phyloP scores from a whole-genome alignment of 2,329 filamentous ascomycete genomes.

The Lasiodiplodia sp. region DNA sequence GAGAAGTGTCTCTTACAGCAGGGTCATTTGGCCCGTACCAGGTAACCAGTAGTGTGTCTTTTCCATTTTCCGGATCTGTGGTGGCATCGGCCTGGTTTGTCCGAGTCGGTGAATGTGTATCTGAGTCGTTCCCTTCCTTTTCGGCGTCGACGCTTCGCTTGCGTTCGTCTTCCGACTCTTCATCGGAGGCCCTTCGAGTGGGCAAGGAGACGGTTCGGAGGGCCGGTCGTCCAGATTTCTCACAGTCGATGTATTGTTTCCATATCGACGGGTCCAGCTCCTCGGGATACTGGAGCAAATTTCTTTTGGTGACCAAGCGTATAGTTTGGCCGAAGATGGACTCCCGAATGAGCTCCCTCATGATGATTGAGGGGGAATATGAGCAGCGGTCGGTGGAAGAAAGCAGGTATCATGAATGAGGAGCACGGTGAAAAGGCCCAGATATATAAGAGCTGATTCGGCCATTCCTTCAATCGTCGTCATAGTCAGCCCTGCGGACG shows the following conservation, averaged over 20 bases:
- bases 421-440: not conserved
- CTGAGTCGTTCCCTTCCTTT: constrained; percentile 28
- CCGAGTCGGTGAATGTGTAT: constrained; percentile 39
- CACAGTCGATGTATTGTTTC: constrained; percentile 57
- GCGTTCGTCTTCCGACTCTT: not conserved
- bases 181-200: not conserved
- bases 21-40: constrained; percentile 61
- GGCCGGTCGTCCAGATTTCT: constrained; percentile 58
- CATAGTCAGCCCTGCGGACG: not conserved
- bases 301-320: constrained; percentile 50
- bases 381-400: too few relatives aligned
- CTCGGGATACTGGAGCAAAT: constrained; percentile 53
- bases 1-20: constrained; percentile 36
- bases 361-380: not conserved
- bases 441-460: not conserved
- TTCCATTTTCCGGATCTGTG: constrained; percentile 61
- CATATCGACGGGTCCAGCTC: constrained; percentile 58
- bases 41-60: constrained; percentile 57
- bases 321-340: constrained; percentile 51
- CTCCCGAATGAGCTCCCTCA: constrained; percentile 52
- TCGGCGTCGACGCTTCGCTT: constrained; percentile 6
- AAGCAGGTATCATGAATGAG: not conserved
- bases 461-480: not conserved
- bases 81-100: constrained; percentile 49
- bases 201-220: not conserved